Conservation (phyloP, 768 basidiomycete genomes). For the Lactifluus subvellereus region DNA sequence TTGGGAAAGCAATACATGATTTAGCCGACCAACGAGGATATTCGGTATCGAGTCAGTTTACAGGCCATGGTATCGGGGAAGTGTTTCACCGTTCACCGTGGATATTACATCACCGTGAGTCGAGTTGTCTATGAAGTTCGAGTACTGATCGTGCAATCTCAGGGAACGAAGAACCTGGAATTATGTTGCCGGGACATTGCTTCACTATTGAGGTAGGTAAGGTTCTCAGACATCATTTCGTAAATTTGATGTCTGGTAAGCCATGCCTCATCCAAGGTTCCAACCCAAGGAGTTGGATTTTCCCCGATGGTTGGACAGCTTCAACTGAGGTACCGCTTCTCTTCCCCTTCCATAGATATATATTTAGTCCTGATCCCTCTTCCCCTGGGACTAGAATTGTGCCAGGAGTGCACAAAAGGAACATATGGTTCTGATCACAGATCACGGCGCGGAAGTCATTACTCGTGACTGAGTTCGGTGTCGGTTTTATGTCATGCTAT, state of each 20-base stretch:
- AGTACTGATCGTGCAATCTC: slow-evolving; percentile 5
- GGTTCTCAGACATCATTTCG: neutral
- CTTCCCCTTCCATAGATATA: neutral
- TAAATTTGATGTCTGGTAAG: slow-evolving; percentile 33
- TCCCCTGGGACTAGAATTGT: slow-evolving; percentile 48
- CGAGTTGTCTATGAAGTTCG: neutral
- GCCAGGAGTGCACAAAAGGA: slow-evolving; percentile 82
- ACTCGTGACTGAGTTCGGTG: slow-evolving; percentile 35
- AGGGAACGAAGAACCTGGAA: slow-evolving; percentile 80
- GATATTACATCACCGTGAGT: slow-evolving; percentile 72
- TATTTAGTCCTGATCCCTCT: neutral
- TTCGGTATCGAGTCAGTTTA: slow-evolving; percentile 65
- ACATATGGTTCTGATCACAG: slow-evolving; percentile 82
- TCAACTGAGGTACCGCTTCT: slow-evolving; percentile 64
- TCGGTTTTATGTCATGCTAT: neutral
- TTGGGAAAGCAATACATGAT: slow-evolving; percentile 65
- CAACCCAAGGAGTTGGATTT: slow-evolving; percentile 64
- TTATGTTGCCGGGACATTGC: slow-evolving; percentile 81
- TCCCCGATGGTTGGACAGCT: slow-evolving; percentile 92
- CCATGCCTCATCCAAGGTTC: slow-evolving; percentile 74
- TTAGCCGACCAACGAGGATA: slow-evolving; percentile 42
- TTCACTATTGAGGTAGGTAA: slow-evolving; percentile 81
- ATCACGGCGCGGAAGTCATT: slow-evolving; percentile 70
- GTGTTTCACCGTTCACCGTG: slow-evolving; percentile 78
- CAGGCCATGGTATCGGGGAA: slow-evolving; percentile 83